These are phyloP conservation scores for Protoeuglena noctilucae DNA, from an alignment of 139 green algal genomes.

Conservation along the genomic window DNA sequence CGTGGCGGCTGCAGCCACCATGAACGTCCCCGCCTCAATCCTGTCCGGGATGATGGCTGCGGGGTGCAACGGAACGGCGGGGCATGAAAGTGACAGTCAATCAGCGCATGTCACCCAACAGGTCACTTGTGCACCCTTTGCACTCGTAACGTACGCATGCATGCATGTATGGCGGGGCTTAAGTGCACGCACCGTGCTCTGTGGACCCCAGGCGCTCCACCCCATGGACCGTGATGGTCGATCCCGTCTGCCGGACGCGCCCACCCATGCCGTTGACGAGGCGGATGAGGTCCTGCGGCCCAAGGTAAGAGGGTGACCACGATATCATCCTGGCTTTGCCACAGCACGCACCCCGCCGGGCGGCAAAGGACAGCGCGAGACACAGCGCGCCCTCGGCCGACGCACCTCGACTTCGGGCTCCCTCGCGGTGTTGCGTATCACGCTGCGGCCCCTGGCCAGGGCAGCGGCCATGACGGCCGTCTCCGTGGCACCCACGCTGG, in stretches of 20 bases:
- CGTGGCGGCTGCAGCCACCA: conserved; percentile 27
- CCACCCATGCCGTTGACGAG: conserved; percentile 27
- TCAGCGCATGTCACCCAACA: background rate
- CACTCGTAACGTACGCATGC: too few species aligned
- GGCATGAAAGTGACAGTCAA: background rate
- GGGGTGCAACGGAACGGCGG: background rate
- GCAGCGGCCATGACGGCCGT: conserved; percentile 35
- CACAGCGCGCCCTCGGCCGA: background rate
- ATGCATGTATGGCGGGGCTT: too few species aligned
- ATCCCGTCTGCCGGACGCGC: conserved; percentile 18
- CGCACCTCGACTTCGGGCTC: conserved; percentile 10
- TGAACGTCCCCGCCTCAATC: conserved; percentile 36
- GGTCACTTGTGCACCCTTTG: background rate
- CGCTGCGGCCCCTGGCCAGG: conserved; percentile 23
- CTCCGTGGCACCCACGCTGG: conserved; percentile 34
- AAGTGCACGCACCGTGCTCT: conserved; percentile 12
- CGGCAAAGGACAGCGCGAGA: background rate
- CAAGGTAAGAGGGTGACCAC: background rate
- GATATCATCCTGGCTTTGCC: background rate
- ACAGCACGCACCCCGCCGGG: background rate
- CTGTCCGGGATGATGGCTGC: conserved; percentile 29
- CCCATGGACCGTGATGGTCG: conserved; percentile 17
- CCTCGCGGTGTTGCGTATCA: conserved; percentile 21
- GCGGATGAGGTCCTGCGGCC: conserved; percentile 20
- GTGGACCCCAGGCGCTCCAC: conserved; percentile 1